Base-by-base conservation (phyloP, 768 basidiomycete genomes). In the Gymnopilus dilepis region DNA sequence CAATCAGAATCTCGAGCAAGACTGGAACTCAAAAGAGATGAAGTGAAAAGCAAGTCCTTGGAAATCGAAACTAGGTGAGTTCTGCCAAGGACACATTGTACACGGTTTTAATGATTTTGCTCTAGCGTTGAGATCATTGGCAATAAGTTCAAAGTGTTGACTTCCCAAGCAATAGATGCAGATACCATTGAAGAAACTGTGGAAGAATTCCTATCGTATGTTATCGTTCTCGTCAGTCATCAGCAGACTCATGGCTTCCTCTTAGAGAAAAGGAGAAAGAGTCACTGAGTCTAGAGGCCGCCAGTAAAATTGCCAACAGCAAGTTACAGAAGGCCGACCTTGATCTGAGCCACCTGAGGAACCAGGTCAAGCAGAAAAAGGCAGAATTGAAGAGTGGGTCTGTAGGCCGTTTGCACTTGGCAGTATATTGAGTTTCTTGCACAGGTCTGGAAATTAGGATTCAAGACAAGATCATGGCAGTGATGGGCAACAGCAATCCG, bases 1-100 rank as follows among this genome's bases (percentile, higher is more conserved):
- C 95, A 98, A 71, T 89, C 92, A 0, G 91, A 95, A 56, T 79
- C 86, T 1, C 80, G 97, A 43, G 94, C 95, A 2, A 89, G 86
- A 67, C 72, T 98, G 55, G 86, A 90, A 40, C 69, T 97, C 63
- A 91, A 93, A 69, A 80, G 87, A 61, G 78, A 78, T 0, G 92
- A 95, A 64, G 72, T 88, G 43, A 85, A 81, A 71, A 81, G 76
- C 58, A 92, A 91, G 75, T 77, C 78, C 45, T 77, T 77, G 15
- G 92, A 95, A 40, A 80, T 95, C 13, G 78, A 84, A 63, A 87
- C 82, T 56, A 87, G 82, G 93, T 95, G 61, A 59, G 89, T 21
- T 15, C 19, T 37, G 1, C 1, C 38, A n/a, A n/a, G n/a, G n/a
- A n/a, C n/a, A n/a, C 6, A n/a, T 42, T n/a, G 61, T 9, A 60